Evolutionary conservation across 495 filamentous ascomycete species (phyloP).

Genomic region (Lophiotrema nucula): DNA sequence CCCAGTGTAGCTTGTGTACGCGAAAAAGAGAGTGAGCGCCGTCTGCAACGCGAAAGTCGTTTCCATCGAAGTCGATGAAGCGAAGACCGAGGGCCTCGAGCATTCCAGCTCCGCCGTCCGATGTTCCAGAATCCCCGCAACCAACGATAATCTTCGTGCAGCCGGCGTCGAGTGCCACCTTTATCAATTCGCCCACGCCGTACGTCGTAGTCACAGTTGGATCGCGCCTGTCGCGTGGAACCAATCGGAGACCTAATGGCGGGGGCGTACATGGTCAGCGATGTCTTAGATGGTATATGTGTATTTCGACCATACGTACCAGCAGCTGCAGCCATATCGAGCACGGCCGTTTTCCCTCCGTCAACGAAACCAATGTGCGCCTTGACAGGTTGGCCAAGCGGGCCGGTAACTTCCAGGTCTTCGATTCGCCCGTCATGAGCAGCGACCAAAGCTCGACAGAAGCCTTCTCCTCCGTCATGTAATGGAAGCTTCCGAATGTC

Average conservation of each 20-base stretch:
- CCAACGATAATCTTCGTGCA: conserved; percentile 10
- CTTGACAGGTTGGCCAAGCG: background rate
- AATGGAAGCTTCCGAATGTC: conserved; percentile 9
- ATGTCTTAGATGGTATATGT: too few relatives aligned
- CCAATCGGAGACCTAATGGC: conserved; percentile 10
- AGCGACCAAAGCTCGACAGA: conserved; percentile 6
- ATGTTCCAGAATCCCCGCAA: conserved; percentile 23
- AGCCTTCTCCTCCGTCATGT: conserved; percentile 22
- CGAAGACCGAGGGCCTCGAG: conserved; percentile 14
- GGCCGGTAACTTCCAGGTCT: conserved; percentile 8
- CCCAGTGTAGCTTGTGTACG: background rate
- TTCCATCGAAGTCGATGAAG: conserved; percentile 1
- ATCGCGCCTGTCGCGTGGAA: conserved; percentile 4
- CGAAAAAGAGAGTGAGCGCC: conserved; percentile 6
- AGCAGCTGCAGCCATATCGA: conserved; percentile 27
- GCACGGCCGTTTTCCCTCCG: conserved; percentile 4
- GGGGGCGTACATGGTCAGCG: too few relatives aligned
- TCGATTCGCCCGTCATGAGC: conserved; percentile 6
- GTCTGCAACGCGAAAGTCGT: conserved; percentile 1
- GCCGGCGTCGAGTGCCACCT: conserved; percentile 7
- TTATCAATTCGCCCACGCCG: conserved; percentile 22
- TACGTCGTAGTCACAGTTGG: conserved; percentile 19
- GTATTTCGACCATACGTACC: too few relatives aligned
- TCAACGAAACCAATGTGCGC: conserved; percentile 22
- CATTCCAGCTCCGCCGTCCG: conserved; percentile 22